Conservation (phyloP, 495 filamentous ascomycete species). For the Chaetomium tenue region DNA sequence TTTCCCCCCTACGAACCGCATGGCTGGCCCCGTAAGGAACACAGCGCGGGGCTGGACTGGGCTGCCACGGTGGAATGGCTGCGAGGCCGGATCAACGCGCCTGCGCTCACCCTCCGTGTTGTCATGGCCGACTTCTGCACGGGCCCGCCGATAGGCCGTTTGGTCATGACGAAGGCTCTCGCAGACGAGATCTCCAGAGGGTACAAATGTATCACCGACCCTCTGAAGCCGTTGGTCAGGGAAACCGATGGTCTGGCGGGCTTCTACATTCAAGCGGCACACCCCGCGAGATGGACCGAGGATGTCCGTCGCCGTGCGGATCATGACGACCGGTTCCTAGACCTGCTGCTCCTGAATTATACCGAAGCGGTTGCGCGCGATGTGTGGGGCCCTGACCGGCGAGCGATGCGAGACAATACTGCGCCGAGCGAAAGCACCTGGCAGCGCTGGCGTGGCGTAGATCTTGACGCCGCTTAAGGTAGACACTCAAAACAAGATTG, state of each 20-base stretch:
- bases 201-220: not conserved
- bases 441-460: constrained; percentile 2
- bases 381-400: not conserved
- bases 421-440: constrained; percentile 6
- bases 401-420: not conserved
- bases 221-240: not conserved
- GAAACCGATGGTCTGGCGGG: not conserved
- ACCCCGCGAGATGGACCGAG: not conserved
- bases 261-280: not conserved
- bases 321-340: not conserved
- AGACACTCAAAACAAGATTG: too few species aligned
- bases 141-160: not conserved
- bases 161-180: not conserved
- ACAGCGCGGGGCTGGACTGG: not conserved
- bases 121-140: not conserved
- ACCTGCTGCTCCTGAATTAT: not conserved
- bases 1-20: not conserved
- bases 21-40: not conserved
- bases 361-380: not conserved
- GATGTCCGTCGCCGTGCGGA: not conserved
- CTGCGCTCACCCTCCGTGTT: constrained; percentile 3
- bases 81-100: not conserved
- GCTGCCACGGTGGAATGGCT: not conserved
- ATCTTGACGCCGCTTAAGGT: not conserved
- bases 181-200: not conserved